These are phyloP conservation scores for Yamagishiella unicocca DNA, from an alignment of 139 green algal genomes.

Conservation along the genomic window DNA sequence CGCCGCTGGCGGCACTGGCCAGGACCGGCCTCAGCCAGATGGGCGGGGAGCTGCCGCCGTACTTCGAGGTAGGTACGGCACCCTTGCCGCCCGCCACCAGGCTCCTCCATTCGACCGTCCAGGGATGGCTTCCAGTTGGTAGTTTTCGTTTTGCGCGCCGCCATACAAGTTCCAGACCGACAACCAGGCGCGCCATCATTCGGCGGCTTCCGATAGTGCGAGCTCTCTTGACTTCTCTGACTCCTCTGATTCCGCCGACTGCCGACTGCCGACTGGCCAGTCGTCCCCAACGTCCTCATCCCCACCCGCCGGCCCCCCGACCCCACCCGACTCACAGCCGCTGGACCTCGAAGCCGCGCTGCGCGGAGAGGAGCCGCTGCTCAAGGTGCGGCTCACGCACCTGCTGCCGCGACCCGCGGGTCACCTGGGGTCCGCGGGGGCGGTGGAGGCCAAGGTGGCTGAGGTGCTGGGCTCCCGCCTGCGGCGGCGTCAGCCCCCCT, in stretches of 20 bases:
- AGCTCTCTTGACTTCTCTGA: too few species aligned
- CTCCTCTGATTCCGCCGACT: not conserved
- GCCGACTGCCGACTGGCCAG: not conserved
- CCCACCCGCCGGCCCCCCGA: not conserved
- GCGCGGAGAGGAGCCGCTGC: conserved; percentile 39
- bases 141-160: too few species aligned
- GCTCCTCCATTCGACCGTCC: not conserved
- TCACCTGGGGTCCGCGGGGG: not conserved
- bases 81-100: too few species aligned
- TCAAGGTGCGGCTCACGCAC: conserved; percentile 47
- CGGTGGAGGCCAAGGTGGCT: not conserved
- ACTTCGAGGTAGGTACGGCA: conserved; percentile 40
- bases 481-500: not conserved
- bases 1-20: not conserved
- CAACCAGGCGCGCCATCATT: not conserved
- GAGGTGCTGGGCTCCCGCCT: not conserved
- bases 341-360: conserved; percentile 23
- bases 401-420: not conserved
- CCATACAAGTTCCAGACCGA: too few species aligned
- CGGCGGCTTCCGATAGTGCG: not conserved
- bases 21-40: conserved; percentile 24
- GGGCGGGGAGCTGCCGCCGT: conserved; percentile 24
- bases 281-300: not conserved
- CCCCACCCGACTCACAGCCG: not conserved
- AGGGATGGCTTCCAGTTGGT: too few species aligned